These are phyloP conservation scores for Asterochloris erici DNA, from an alignment of 139 green algal genomes.

Conservation along the genomic window DNA sequence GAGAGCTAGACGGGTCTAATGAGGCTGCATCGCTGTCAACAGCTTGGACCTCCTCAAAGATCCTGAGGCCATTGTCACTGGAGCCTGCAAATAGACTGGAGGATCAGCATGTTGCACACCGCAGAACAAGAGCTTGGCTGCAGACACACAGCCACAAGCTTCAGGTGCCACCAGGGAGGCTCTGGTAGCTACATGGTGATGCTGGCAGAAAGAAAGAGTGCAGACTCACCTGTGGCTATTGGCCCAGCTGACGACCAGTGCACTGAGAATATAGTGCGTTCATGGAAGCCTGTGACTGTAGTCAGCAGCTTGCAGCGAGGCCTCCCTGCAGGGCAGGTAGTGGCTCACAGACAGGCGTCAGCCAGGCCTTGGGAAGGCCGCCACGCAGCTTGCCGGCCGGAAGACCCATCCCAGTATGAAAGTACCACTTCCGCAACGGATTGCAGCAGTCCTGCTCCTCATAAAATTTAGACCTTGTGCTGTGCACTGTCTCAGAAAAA, in stretches of 20 bases:
- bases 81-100: conserved; percentile 37
- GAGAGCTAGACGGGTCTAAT: not conserved
- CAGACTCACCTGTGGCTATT: conserved; percentile 56
- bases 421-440: not conserved
- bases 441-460: not conserved
- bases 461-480: not conserved
- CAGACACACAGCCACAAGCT: not conserved
- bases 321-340: conserved; percentile 3
- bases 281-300: conserved; percentile 67
- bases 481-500: not conserved
- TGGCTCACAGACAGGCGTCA: not conserved
- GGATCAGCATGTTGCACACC: not conserved
- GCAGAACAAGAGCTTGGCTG: not conserved
- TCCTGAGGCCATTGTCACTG: conserved; percentile 64
- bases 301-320: conserved; percentile 37
- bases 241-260: conserved; percentile 61
- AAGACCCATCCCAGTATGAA: not conserved
- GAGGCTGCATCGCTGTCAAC: not conserved
- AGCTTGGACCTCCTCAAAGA: conserved; percentile 43
- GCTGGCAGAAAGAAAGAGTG: not conserved
- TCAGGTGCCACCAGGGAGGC: not conserved
- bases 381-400: not conserved
- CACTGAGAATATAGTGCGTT: conserved; percentile 71
- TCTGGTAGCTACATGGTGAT: not conserved
- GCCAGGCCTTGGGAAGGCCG: not conserved